Evolutionary conservation across 2,329 filamentous ascomycete species (phyloP), one percentile per base, ranked within the genome.

Genomic region (Arachnomyces sp.): DNA sequence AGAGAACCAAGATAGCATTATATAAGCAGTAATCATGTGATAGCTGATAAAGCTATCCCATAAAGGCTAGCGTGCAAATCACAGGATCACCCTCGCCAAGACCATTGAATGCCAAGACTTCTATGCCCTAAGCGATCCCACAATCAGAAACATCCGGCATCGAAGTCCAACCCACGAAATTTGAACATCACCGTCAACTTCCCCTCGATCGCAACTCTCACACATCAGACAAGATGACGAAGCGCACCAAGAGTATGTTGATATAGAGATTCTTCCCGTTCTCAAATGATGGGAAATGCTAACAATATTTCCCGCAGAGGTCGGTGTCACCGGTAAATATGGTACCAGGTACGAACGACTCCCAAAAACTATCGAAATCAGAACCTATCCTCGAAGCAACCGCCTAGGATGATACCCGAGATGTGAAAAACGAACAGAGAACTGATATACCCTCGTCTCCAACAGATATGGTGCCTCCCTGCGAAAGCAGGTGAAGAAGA

Each of bases 401-500:
- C n/a, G 28, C 37, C 42, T 34, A 42, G 36, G 35, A 50, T 44
- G 25, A 46, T 39, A 40, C 44, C 38, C 31, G 31, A 40, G 38
- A 7, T 39, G 42, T 40, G 9, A 25, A 9, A 25, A 9, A 25
- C 5, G 5, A 25, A 9, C 20, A 9, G 20, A 25, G 9, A 25
- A 25, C 20, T 25, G 20, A 25, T 25, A 25, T 25, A 5, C 31
- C 36, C 25, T 37, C 39, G 45, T 43, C 42, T 50, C 34, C 20
- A 37, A 46, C 58, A 90, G 87, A 80, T 94, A 94, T 74, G 92
- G 90, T 89, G 90, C 92, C 68, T 96, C 92, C 64, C 87, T 96
- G 73, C 87, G 89, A 75, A 96, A 96, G 81, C 89, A 88, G 71
- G 83, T 92, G 67, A 96, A 96, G 87, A 95, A 95, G 85, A 94